Base-by-base conservation (phyloP, 495 filamentous ascomycete species). In the Melanomma pulvis-pyrius region DNA sequence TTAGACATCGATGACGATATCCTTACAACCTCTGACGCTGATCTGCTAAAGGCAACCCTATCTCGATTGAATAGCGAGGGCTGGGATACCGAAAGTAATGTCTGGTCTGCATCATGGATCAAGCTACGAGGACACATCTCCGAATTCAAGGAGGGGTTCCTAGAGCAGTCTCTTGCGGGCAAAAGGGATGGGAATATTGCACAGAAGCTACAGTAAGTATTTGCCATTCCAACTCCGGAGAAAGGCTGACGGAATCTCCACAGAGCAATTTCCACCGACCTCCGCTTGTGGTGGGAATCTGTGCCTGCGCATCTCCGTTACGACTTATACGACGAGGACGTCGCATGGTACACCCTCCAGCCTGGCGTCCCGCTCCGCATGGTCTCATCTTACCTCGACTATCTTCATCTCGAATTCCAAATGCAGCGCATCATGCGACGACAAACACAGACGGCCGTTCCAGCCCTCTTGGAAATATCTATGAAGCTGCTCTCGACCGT, bases 1-100 rank as follows among this genome's bases (percentile, higher is more conserved):
- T 32, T 70, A 7, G 68, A 70, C 47, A 32, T 70, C 17, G 62
- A 70, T 28, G 68, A 70, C 29, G 28, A 61, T 22, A 59, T 59
- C 21, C 15, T 70, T 6, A 22, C 52, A 1, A 65, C 48, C 17
- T 30, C 34, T 1, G 68, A 70, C 30, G 4, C 58, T 8, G 46
- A 56, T 11, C 4, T 62, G 13, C 19, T 70, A n/a, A 54, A 60
- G 30, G 51, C 56, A 1, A 47, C 68, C 1, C 56, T 70, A 2
- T 34, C 68, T 7, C 41, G 41, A 17, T 30, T 70, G 24, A 57
- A 66, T 24, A 39, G 21, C 15, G 51, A 70, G 12, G 68, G 62
- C 19, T 70, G 68, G 68, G 57, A 66, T 34, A 66, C 62, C 6
- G 62, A 70, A 1, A 57, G 68, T 6, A 47, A 46, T 26, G 62